phyloP scores from a whole-genome alignment of 176 grass and related monocot genomes.

The Panicum miliaceum region DNA sequence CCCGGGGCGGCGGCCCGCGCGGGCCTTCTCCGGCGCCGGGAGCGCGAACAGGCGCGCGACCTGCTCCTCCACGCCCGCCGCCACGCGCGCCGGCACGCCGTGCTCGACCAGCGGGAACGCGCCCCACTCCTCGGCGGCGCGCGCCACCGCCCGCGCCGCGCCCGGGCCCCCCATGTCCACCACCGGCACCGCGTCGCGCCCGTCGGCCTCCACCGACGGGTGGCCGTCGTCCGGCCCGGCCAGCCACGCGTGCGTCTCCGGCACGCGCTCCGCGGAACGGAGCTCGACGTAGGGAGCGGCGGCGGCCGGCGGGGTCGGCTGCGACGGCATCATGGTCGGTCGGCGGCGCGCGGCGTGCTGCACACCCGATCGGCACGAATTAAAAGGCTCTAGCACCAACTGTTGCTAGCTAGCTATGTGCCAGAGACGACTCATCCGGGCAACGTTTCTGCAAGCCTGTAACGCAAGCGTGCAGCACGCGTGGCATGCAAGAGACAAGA shows the following conservation, averaged over 20 bases:
- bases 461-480: background rate
- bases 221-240: constrained; percentile 14
- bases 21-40: constrained; percentile 48
- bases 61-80: constrained; percentile 36
- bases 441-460: too few relatives aligned
- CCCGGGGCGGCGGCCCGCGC: constrained; percentile 28
- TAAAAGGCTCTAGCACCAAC: too few relatives aligned
- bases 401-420: background rate
- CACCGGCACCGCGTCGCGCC: constrained; percentile 43
- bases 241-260: constrained; percentile 62
- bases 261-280: constrained; percentile 27
- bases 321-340: background rate
- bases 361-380: background rate
- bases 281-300: constrained; percentile 26
- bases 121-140: constrained; percentile 69
- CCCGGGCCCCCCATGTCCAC: constrained; percentile 43
- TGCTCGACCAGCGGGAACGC: constrained; percentile 63
- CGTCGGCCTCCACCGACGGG: background rate
- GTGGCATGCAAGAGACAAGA: background rate
- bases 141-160: background rate
- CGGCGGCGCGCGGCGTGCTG: background rate
- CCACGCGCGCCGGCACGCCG: constrained; percentile 27
- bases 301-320: background rate
- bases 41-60: constrained; percentile 53
- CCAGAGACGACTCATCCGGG: too few relatives aligned